Evolutionary conservation across 2,329 filamentous ascomycete species (phyloP), one percentile per base, ranked within the genome.

Genomic region (Cladosporium sp.): DNA sequence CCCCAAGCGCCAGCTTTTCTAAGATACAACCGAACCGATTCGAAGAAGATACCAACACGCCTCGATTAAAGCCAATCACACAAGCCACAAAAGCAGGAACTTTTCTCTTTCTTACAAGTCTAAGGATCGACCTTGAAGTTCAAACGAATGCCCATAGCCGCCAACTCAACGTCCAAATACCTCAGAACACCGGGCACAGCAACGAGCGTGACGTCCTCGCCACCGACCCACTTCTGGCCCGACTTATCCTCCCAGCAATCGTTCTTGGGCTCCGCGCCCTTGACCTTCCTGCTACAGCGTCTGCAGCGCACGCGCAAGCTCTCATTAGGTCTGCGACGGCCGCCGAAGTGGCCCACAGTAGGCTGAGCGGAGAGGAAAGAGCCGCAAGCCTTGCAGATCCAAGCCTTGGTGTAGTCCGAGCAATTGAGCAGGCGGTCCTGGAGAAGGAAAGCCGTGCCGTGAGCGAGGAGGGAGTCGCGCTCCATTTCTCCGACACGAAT

Each of bases 401-500:
- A 95, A 1, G 90, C 85, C 56, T 86, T 85, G 22, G 86, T 84
- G 68, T 96, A 95, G 70, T 99, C 93, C 47, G 89, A 95, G 73
- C 93, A 99, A 75, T 99, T 97, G 76, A 99, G 85, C 54, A 99
- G 77, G 52, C 93, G 86, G 69, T 99, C 93, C 68, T 99, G 93
- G 5, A 99, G 80, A 54, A 99, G 72, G 75, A 95, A 97, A 3
- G 92, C 91, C 2, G 91, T 93, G 19, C 93, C 93, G 76, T 99
- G 93, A 4, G 93, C 93, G 51, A 99, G 81, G 18, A 99, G 78
- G 3, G 92, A 89, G 70, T 99, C 93, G 59, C 93, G 87, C 74
- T 99, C 93, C 93, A 99, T 99, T 72, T 99, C 93, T 72, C 93
- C 93, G 24, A 99, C 92, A 78, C 93, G 90, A 67, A 99, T 96